Evolutionary conservation across 2,329 filamentous ascomycete species (phyloP), one percentile per base, ranked within the genome.

Genomic region (Chaetomium strumarium): DNA sequence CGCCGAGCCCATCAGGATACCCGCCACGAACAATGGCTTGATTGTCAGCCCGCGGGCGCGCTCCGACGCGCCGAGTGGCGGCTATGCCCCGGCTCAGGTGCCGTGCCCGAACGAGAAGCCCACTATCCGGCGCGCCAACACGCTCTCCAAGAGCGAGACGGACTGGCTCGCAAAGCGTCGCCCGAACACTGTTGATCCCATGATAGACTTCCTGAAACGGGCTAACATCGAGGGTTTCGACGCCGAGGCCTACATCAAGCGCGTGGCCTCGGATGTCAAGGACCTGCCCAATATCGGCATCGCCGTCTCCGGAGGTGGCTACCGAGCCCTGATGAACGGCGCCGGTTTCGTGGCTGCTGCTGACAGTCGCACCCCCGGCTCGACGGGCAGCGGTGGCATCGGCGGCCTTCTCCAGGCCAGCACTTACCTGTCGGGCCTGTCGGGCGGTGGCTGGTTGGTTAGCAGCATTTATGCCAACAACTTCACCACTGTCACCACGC

Each of bases 401-500:
- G 88, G 90, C 46, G 90, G 90, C 4, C 71, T 95, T 58, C 73
- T 96, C 56, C 90, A 96, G 72, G 78, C 86, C 3, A 71, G 88
- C 0, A 95, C 89, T 0, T 96, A 95, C 65, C 34, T 55, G 31
- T 77, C 88, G 2, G 90, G 88, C 9, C 75, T 95, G 3, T 92
- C 88, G 8, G 90, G 90, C 30, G 90, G 90, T 49, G 82, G 84
- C 47, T 95, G 90, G 90, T 75, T 95, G 16, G 79, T 95, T 5
- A 88, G 88, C n/a, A 89, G 85, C 50, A 73, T 95, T 10, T 91
- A 82, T 64, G 74, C 83, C 61, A 96, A 96, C 75, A 95, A 95
- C 72, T 95, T 90, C 66, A 86, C 83, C 10, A 82, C 84, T 0
- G 78, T 91, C 3, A 69, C 78, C 43, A 67, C 69, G 55, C 75